phyloP scores from a whole-genome alignment of 228 moss, liverwort and hornwort species.

The Sphagnum magellanicum region DNA sequence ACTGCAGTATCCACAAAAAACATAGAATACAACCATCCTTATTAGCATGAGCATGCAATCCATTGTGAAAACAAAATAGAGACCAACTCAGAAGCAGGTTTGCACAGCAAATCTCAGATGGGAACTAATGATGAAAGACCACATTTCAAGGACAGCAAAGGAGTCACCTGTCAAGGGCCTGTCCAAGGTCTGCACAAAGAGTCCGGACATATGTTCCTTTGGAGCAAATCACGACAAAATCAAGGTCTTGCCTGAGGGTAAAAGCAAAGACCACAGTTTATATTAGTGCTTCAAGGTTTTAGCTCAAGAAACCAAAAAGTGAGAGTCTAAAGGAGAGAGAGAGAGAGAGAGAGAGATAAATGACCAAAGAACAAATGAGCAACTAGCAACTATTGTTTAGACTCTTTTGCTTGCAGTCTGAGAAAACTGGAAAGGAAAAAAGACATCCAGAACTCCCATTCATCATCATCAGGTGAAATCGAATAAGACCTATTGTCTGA shows the following conservation, averaged over 20 bases:
- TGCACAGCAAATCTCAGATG: background rate
- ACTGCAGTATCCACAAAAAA: conserved; percentile 35
- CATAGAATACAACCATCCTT: background rate
- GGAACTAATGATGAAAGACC: background rate
- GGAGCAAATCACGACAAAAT: conserved; percentile 69
- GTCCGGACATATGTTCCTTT: conserved; percentile 90
- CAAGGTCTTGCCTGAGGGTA: conserved; percentile 64
- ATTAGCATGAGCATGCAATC: too few species aligned
- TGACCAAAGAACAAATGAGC: background rate
- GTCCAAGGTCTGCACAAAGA: conserved; percentile 72
- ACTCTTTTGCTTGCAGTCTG: background rate
- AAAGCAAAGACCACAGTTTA: background rate
- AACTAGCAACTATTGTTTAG: background rate
- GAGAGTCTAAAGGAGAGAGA: background rate
- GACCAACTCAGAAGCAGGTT: background rate
- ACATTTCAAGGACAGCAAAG: background rate
- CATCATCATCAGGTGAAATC: background rate
- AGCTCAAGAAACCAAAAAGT: background rate
- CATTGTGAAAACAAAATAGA: background rate
- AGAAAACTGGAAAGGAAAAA: conserved; percentile 3
- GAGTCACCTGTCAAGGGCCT: conserved; percentile 57
- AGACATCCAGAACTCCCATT: background rate
- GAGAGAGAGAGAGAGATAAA: background rate
- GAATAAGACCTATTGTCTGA: conserved; percentile 40
- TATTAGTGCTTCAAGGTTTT: background rate